phyloP scores from a whole-genome alignment of 352 stramenopile species.

The Thraustotheca clavata region DNA sequence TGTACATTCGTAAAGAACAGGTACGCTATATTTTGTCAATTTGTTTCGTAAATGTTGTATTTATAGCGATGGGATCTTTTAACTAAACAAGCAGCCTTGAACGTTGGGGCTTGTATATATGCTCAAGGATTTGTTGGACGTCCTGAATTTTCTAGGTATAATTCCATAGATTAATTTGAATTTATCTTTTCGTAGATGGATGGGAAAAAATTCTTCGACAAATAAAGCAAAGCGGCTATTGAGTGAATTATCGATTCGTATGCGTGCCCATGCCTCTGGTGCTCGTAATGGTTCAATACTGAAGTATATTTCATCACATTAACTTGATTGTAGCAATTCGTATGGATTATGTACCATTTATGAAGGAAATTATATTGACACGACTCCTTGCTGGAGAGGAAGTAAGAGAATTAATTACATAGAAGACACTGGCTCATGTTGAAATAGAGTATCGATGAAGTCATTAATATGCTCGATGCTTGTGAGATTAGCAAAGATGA shows the following conservation, averaged over 20 bases:
- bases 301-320: background rate
- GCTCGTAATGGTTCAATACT: constrained; percentile 54
- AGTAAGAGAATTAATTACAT: constrained; percentile 26
- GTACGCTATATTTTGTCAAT: background rate
- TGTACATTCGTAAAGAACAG: constrained; percentile 69
- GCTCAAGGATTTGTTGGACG: constrained; percentile 82
- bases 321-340: constrained; percentile 50
- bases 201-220: constrained; percentile 96
- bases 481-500: constrained; percentile 97
- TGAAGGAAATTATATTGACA: constrained; percentile 84
- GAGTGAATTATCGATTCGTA: constrained; percentile 93
- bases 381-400: constrained; percentile 67
- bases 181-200: constrained; percentile 62
- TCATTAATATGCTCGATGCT: constrained; percentile 93
- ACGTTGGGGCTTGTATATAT: constrained; percentile 79
- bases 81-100: constrained; percentile 86
- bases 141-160: constrained; percentile 82
- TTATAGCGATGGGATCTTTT: constrained; percentile 93
- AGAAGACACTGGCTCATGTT: background rate
- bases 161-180: constrained; percentile 26
- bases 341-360: constrained; percentile 82
- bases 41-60: constrained; percentile 14
- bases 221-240: constrained; percentile 93
- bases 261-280: constrained; percentile 81
- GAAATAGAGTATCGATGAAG: constrained; percentile 60